Percentiles rank a stretch among this genome's conserved stretches.
Evolutionary conservation across 129 eudicot genomes (phyloP).

Genomic region (Silybum marianum): DNA sequence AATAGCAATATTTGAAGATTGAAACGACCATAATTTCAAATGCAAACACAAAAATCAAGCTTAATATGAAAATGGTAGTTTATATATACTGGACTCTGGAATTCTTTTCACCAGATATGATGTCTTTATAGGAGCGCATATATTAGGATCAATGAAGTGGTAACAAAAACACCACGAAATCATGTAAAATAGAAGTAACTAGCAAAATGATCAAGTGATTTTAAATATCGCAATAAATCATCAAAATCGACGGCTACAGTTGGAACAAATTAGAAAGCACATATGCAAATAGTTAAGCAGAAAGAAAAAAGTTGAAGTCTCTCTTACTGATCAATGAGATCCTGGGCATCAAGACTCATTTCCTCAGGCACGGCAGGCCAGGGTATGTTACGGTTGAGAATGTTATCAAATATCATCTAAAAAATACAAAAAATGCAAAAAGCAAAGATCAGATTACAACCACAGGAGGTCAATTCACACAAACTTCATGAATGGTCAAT

Average conservation of each 20-base stretch:
- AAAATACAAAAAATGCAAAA: constrained; percentile 5
- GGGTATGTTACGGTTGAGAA: constrained; percentile 92
- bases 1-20: neutral
- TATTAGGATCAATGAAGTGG: neutral
- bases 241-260: neutral
- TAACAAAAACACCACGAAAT: neutral
- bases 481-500: neutral
- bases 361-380: constrained; percentile 96
- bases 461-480: neutral
- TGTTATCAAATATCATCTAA: constrained; percentile 91
- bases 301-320: constrained; percentile 3
- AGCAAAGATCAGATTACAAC: neutral
- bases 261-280: constrained; percentile 2
- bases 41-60: neutral
- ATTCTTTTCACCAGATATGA: neutral
- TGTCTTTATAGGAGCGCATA: neutral
- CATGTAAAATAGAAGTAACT: neutral
- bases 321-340: constrained; percentile 84
- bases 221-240: neutral
- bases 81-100: neutral
- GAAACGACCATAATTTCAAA: neutral
- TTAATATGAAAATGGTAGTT: neutral
- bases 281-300: neutral
- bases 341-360: constrained; percentile 84
- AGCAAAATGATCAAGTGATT: neutral